A percentile compares a stretch with the other conserved stretches of the same genome.
These are phyloP conservation scores for Butyriboletus loyo DNA, from an alignment of 768 basidiomycete species.

Conservation along the genomic window DNA sequence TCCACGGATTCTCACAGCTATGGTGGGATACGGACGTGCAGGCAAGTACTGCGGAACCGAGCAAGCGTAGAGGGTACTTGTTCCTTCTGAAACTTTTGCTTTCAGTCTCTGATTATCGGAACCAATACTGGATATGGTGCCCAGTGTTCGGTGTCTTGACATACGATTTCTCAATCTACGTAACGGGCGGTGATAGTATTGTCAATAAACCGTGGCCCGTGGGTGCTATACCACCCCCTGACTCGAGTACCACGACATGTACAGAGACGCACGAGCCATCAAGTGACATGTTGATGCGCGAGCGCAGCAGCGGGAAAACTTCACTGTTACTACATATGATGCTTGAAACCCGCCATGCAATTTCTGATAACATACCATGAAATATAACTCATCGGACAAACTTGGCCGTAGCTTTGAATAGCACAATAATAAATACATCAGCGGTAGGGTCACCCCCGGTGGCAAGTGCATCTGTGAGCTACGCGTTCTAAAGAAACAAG, in stretches of 20 bases:
- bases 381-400: not conserved
- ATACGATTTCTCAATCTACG: conserved; percentile 56
- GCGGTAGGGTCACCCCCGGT: not conserved
- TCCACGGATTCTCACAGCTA: conserved; percentile 57
- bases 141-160: conserved; percentile 50
- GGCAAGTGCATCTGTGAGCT: not conserved
- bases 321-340: not conserved
- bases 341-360: not conserved
- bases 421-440: not conserved
- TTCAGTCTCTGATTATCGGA: conserved; percentile 27
- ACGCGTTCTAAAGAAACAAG: not conserved
- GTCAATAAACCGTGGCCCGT: conserved; percentile 50
- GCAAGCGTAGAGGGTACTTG: conserved; percentile 32
- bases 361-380: not conserved
- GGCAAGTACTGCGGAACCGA: conserved; percentile 10
- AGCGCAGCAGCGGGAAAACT: not conserved
- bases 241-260: not conserved
- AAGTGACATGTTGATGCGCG: not conserved
- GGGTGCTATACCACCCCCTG: not conserved
- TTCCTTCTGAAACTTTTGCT: not conserved
- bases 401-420: not conserved
- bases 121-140: conserved; percentile 70
- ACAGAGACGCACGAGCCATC: not conserved
- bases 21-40: conserved; percentile 56
- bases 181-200: conserved; percentile 48